Conservation (phyloP, 2,329 filamentous ascomycete species). For the Curvularia lunata region DNA sequence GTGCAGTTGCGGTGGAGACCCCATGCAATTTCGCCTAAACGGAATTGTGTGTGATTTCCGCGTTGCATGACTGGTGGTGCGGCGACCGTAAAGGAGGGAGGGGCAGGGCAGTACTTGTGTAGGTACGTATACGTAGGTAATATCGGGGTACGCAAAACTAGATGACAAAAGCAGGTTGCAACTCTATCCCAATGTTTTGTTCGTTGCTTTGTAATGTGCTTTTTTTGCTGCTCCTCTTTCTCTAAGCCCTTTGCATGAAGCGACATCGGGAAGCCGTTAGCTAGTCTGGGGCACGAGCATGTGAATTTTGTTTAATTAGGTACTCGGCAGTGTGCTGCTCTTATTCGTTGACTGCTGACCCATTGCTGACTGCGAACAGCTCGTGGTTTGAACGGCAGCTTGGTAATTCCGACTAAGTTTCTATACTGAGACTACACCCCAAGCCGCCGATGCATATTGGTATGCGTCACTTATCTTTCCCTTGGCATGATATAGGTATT, state of each 20-base stretch:
- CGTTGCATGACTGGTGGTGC: background rate
- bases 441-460: constrained; percentile 3
- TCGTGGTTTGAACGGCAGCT: background rate
- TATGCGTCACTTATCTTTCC: constrained; percentile 6
- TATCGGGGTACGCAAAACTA: background rate
- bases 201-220: constrained; percentile 7
- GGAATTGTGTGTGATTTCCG: background rate
- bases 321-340: background rate
- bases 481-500: background rate
- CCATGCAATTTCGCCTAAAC: background rate
- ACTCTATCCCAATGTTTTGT: constrained; percentile 14
- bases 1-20: background rate
- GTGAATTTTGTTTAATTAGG: constrained; percentile 2
- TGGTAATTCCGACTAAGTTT: background rate
- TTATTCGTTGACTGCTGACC: background rate
- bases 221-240: background rate
- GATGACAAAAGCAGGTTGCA: constrained; percentile 8
- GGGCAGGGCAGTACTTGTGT: too few relatives aligned
- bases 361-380: background rate
- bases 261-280: constrained; percentile 9
- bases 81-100: background rate
- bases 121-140: background rate
- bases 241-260: background rate
- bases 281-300: background rate
- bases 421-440: background rate